Evolutionary conservation across 345 rosid genomes (phyloP), one percentile per base, ranked within the genome.

Genomic region (Hypericum perforatum): DNA sequence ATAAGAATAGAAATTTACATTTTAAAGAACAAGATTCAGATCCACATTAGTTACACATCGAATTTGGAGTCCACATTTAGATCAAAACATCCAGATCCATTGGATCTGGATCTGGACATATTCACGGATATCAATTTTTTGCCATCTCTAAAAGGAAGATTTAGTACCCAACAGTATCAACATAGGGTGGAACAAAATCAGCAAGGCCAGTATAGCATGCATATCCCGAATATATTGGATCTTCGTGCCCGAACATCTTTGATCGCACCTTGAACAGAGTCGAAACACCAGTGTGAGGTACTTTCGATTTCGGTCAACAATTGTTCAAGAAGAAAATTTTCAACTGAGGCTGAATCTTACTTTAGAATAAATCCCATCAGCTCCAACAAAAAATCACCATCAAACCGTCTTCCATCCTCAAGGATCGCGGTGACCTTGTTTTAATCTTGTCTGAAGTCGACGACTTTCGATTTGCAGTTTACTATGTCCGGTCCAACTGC

Each of bases 171-270:
- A 59, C 8, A n/a, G 54, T 41, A 8, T 59, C 54, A 49, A 59
- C n/a, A 45, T 59, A 59, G n/a, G 41, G 29, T 41, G 62, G 62
- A 50, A 51, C 56, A 50, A 63, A 56, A 49, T 47, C 16, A 52
- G 54, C 50, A 15, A 54, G 37, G 11, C 64, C 70, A 59, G 63
- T 59, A 36, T 48, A 65, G 45, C 70, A 59, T 53, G 70, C 42
- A 48, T 59, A 65, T 11, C 42, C 70, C 7, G 56, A 65, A 47
- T 65, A 65, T 11, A 8, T 65, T 16, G 60, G 55, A 11, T 65
- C 51, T 47, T 65, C 64, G 16, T 48, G 43, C 37, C 70, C 70
- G 10, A 65, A 59, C 38, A 65, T 43, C 16, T 47, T 53, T 2
- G 55, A 41, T 5, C 63, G 60, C 8, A 65, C 60, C 70, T 65